phyloP scores from a whole-genome alignment of 345 rosid species.

The Acer saccharum region DNA sequence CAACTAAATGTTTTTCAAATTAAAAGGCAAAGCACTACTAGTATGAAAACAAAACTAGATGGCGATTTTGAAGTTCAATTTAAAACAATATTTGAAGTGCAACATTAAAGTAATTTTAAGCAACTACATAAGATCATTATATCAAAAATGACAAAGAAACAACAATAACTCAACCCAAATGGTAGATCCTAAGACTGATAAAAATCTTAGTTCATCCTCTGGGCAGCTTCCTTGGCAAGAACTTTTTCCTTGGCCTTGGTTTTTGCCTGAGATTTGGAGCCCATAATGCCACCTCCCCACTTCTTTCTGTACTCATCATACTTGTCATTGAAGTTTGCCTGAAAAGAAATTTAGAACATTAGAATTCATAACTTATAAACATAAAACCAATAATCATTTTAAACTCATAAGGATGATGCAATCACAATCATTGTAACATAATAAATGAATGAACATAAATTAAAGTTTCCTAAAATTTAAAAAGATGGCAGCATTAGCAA shows the following conservation, averaged over 20 bases:
- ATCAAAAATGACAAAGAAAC: neutral
- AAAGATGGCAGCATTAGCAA: constrained; percentile 2
- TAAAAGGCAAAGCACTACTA: neutral
- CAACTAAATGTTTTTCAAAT: neutral
- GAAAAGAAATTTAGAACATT: constrained; percentile 5
- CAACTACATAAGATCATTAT: constrained; percentile 4
- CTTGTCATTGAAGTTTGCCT: constrained; percentile 82
- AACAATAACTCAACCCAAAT: neutral
- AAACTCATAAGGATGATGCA: neutral
- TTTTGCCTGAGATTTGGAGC: constrained; percentile 77
- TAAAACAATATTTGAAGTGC: neutral
- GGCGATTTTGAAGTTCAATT: neutral
- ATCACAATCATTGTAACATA: too few species aligned
- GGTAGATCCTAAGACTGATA: neutral
- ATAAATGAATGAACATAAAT: neutral
- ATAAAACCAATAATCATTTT: neutral
- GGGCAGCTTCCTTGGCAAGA: constrained; percentile 74
- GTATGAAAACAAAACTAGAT: neutral
- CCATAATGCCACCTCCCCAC: constrained; percentile 92
- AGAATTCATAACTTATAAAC: neutral
- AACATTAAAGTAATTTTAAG: neutral
- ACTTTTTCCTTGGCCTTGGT: constrained; percentile 71
- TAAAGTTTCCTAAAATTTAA: too few species aligned
- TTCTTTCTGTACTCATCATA: constrained; percentile 76
- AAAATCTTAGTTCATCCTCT: constrained; percentile 51